Evolutionary conservation across 1,139 yeast species (phyloP).

Genomic region (Kazachstania sp.): DNA sequence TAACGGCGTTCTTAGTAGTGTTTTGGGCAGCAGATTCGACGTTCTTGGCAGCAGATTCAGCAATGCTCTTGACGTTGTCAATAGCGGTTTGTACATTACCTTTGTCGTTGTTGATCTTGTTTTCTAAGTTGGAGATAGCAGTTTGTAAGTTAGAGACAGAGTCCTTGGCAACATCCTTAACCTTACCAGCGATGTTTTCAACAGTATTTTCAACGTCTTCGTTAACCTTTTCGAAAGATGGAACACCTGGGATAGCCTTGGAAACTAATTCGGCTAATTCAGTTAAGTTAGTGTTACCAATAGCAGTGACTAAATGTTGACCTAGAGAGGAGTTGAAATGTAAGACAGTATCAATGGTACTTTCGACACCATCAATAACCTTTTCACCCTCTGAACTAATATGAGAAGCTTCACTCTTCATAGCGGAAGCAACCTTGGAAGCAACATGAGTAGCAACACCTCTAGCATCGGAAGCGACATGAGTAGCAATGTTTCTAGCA

Average conservation of each 20-base stretch:
- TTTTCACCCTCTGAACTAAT: background rate
- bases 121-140: background rate
- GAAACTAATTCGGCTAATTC: background rate
- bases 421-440: background rate
- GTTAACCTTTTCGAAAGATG: background rate
- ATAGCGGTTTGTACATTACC: background rate
- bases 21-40: background rate
- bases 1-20: background rate
- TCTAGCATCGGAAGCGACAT: background rate
- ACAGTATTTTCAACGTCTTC: background rate
- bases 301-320: constrained; percentile 1
- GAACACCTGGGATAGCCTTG: constrained; percentile 1
- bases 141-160: background rate
- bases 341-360: background rate
- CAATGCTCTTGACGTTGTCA: background rate
- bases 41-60: background rate
- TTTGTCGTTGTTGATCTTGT: background rate
- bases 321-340: constrained; percentile 1
- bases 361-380: background rate
- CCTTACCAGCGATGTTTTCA: background rate
- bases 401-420: background rate
- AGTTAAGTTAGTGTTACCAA: background rate
- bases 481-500: background rate
- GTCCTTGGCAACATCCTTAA: background rate
- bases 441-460: background rate